These are phyloP conservation scores for Sphaerulina vaccinii DNA, from an alignment of 2,329 filamentous ascomycete genomes.

Conservation along the genomic window DNA sequence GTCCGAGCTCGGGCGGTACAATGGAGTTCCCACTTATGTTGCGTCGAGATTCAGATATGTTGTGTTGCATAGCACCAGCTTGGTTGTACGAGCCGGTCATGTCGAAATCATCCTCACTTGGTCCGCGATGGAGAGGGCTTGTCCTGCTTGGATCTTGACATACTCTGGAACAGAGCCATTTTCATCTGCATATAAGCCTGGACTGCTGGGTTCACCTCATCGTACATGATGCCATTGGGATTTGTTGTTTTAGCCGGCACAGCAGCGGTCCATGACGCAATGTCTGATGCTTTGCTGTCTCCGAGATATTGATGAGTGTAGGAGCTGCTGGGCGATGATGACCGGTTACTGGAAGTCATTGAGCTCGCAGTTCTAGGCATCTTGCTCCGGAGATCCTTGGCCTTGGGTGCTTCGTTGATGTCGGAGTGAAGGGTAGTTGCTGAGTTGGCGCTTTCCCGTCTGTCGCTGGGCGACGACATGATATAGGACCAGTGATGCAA, in stretches of 20 bases:
- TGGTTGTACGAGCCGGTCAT: too few relatives aligned
- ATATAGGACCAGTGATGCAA: conserved; percentile 10
- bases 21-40: too few relatives aligned
- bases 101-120: not conserved
- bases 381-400: conserved; percentile 5
- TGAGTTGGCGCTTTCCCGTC: conserved; percentile 1
- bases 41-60: too few relatives aligned
- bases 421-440: not conserved
- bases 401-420: not conserved
- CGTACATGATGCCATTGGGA: conserved; percentile 5
- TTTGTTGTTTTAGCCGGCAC: conserved; percentile 25
- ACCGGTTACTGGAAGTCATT: conserved; percentile 15
- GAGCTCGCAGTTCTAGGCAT: conserved; percentile 12
- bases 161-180: conserved; percentile 36
- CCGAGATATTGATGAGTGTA: conserved; percentile 25
- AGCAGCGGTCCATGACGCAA: conserved; percentile 32
- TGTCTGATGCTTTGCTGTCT: conserved; percentile 27
- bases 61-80: too few relatives aligned
- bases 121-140: not conserved
- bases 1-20: too few relatives aligned
- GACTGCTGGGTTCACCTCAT: conserved; percentile 29
- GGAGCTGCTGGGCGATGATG: conserved; percentile 13
- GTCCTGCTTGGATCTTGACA: conserved; percentile 13
- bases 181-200: conserved; percentile 40
- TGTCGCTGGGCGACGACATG: conserved; percentile 15